Conservation (phyloP, 176 grass and related monocot genomes). For the Miscanthus lutarioriparius region DNA sequence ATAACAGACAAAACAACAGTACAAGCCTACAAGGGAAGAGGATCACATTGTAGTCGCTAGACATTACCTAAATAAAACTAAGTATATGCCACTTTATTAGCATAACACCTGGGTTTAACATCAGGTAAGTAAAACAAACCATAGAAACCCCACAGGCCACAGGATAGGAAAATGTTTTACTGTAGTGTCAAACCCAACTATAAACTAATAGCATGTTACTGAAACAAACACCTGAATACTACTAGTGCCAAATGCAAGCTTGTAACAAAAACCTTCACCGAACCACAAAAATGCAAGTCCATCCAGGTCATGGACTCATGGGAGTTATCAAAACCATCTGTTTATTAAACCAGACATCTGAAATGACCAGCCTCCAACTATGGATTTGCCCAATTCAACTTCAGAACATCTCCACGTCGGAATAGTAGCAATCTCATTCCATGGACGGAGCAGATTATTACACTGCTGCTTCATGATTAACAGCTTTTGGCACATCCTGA, state of each 20-base stretch:
- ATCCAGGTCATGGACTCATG: background rate
- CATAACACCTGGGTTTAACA: background rate
- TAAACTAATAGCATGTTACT: background rate
- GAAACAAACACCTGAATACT: background rate
- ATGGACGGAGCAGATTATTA: background rate
- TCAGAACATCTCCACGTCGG: background rate
- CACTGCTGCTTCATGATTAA: conserved; percentile 1
- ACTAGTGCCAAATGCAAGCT: background rate
- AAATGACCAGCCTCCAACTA: background rate
- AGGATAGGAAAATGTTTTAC: background rate
- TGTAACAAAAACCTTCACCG: background rate
- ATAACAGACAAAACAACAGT: background rate
- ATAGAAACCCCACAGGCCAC: background rate
- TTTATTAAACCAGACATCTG: background rate
- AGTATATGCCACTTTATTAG: background rate
- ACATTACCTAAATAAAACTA: background rate
- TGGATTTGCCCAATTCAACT: background rate
- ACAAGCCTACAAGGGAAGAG: background rate
- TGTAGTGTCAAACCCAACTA: background rate
- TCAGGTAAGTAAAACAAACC: background rate
- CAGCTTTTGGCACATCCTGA: background rate
- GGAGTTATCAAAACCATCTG: background rate
- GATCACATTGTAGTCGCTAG: background rate
- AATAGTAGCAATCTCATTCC: background rate
- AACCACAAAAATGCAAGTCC: conserved; percentile 10